These are phyloP conservation scores for Rhodofomes roseus DNA, from an alignment of 1,284 basidiomycete species.

Conservation along the genomic window DNA sequence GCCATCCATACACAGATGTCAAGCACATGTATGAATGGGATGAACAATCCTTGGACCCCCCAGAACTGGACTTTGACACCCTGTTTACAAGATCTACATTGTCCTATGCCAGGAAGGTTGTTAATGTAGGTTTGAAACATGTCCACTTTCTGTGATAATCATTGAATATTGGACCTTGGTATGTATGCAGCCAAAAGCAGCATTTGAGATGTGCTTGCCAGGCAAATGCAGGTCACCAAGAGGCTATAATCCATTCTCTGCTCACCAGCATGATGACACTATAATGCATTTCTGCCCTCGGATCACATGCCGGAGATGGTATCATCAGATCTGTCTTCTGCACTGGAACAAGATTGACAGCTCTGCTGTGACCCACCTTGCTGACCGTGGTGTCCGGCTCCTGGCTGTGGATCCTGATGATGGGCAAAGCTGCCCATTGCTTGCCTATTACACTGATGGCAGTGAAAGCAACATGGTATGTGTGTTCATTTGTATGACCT, in stretches of 20 bases:
- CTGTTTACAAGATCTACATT: constrained; percentile 13
- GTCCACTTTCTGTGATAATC: background rate
- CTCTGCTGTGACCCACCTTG: background rate
- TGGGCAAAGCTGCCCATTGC: background rate
- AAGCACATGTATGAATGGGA: constrained; percentile 14
- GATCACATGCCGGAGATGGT: constrained; percentile 21
- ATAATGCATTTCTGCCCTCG: constrained; percentile 26
- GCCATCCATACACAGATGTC: background rate
- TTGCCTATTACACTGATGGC: background rate
- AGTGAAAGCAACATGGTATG: background rate
- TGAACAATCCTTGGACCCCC: constrained; percentile 13
- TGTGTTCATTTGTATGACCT: too few relatives aligned
- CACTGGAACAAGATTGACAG: constrained; percentile 2
- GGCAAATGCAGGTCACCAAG: constrained; percentile 4
- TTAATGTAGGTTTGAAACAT: constrained; percentile 1
- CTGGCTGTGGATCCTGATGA: constrained; percentile 16
- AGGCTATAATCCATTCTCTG: constrained; percentile 20
- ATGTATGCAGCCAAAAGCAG: constrained; percentile 9
- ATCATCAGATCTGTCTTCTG: constrained; percentile 19
- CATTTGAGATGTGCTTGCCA: constrained; percentile 8
- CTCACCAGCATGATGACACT: background rate
- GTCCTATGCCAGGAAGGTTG: background rate
- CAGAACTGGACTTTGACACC: constrained; percentile 6
- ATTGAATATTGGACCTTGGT: background rate
- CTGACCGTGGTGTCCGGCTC: constrained; percentile 16